phyloP scores from a whole-genome alignment of 139 green algal species.

The Microglena sp. region DNA sequence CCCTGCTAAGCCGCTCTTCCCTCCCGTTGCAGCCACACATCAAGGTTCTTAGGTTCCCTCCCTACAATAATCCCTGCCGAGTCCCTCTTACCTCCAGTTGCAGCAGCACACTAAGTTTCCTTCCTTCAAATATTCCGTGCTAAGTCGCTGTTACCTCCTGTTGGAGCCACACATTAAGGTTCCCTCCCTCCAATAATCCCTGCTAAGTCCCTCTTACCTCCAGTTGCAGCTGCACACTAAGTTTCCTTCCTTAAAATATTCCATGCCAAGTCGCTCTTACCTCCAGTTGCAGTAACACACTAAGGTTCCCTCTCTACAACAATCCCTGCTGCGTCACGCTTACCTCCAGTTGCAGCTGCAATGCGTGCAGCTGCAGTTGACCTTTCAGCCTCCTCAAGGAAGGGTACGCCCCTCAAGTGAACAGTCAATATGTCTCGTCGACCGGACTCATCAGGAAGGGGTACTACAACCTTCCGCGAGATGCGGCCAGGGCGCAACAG shows the following conservation, averaged over 20 bases:
- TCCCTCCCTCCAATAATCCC: not conserved
- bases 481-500: slow-evolving; percentile 76
- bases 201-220: not conserved
- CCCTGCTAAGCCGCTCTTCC: not conserved
- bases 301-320: not conserved
- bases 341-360: not conserved
- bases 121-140: too few relatives aligned
- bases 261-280: too few relatives aligned
- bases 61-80: not conserved
- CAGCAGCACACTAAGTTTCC: too few relatives aligned
- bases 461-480: slow-evolving; percentile 52
- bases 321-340: not conserved
- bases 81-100: not conserved
- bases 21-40: too few relatives aligned
- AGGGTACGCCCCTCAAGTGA: slow-evolving; percentile 55
- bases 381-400: not conserved
- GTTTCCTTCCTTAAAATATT: too few relatives aligned
- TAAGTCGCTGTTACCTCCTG: too few relatives aligned
- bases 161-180: too few relatives aligned
- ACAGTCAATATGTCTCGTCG: slow-evolving; percentile 65
- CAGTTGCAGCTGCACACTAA: too few relatives aligned
- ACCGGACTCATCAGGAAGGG: slow-evolving; percentile 61
- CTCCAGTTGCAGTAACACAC: too few relatives aligned
- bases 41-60: too few relatives aligned
- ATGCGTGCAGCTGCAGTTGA: not conserved